Conservation (phyloP, 1,139 yeast genomes). For the Yamadazyma dushanensis region DNA sequence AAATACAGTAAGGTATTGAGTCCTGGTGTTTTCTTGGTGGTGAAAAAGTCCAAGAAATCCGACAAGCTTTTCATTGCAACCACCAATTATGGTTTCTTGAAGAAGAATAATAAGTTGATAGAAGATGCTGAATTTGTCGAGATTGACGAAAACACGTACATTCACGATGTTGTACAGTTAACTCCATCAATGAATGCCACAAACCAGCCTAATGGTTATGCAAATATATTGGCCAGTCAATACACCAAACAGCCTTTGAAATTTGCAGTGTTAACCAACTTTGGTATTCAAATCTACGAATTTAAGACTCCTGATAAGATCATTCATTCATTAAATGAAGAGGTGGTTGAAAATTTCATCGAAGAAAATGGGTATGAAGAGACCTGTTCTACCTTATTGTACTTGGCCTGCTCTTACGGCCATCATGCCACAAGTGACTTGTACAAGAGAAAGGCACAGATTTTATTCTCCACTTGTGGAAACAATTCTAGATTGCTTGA, state of each 20-base stretch:
- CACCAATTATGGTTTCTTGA: slow-evolving; percentile 80
- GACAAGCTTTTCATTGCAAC: slow-evolving; percentile 71
- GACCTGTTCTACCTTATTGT: slow-evolving; percentile 83
- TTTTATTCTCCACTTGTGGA: slow-evolving; percentile 55
- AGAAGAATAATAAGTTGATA: slow-evolving; percentile 65
- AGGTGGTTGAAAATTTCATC: slow-evolving; percentile 47
- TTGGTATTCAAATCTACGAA: slow-evolving; percentile 74
- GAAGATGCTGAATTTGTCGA: slow-evolving; percentile 82
- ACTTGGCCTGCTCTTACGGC: slow-evolving; percentile 75
- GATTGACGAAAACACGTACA: slow-evolving; percentile 40
- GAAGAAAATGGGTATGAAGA: slow-evolving; percentile 60
- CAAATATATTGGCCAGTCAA: slow-evolving; percentile 84
- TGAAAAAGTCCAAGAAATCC: slow-evolving; percentile 42
- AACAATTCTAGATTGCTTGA: slow-evolving; percentile 50
- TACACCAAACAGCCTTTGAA: slow-evolving; percentile 63
- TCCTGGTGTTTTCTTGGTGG: slow-evolving; percentile 76
- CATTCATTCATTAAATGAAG: slow-evolving; percentile 67
- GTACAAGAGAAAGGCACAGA: slow-evolving; percentile 49
- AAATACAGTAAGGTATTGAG: slow-evolving; percentile 59
- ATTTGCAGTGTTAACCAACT: slow-evolving; percentile 79
- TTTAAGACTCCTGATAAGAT: slow-evolving; percentile 80
- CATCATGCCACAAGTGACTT: slow-evolving; percentile 50
- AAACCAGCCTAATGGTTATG: slow-evolving; percentile 71
- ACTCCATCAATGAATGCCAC: slow-evolving; percentile 74
- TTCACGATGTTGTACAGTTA: slow-evolving; percentile 72